Percentiles rank a stretch among this genome's conserved stretches.
phyloP scores from a whole-genome alignment of 2,329 filamentous ascomycete species.

The Myriangium duriaei region DNA sequence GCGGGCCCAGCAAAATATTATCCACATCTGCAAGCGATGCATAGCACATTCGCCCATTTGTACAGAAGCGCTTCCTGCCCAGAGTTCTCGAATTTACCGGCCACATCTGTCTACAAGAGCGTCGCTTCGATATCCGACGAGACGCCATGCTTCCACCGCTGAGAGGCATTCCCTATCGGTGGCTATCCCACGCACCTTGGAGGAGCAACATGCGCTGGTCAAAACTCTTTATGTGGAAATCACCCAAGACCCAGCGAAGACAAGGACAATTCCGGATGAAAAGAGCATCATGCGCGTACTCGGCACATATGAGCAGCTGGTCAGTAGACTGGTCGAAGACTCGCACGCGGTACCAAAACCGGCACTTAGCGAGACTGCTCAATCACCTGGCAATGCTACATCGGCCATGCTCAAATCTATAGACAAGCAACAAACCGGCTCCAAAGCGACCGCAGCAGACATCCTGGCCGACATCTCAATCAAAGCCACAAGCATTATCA shows the following conservation, averaged over 20 bases:
- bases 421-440: slow-evolving; percentile 22
- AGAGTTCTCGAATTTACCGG: not conserved
- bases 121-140: not conserved
- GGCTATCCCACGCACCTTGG: slow-evolving; percentile 1
- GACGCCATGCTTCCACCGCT: not conserved
- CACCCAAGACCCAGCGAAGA: slow-evolving; percentile 4
- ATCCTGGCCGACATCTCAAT: slow-evolving; percentile 35
- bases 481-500: slow-evolving; percentile 56
- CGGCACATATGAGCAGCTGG: slow-evolving; percentile 4
- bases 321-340: slow-evolving; percentile 16
- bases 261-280: slow-evolving; percentile 11
- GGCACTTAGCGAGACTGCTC: not conserved
- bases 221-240: slow-evolving; percentile 7
- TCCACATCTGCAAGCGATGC: not conserved
- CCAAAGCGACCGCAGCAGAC: slow-evolving; percentile 24
- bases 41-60: not conserved
- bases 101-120: not conserved
- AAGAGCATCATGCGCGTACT: slow-evolving; percentile 9
- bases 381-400: slow-evolving; percentile 26
- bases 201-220: slow-evolving; percentile 8
- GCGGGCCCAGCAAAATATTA: no score
- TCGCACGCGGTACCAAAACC: slow-evolving; percentile 1
- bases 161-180: not conserved
- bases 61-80: not conserved
- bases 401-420: slow-evolving; percentile 42